Conservation (phyloP, 148 eudicot genomes). For the Vaccinium macrocarpon region DNA sequence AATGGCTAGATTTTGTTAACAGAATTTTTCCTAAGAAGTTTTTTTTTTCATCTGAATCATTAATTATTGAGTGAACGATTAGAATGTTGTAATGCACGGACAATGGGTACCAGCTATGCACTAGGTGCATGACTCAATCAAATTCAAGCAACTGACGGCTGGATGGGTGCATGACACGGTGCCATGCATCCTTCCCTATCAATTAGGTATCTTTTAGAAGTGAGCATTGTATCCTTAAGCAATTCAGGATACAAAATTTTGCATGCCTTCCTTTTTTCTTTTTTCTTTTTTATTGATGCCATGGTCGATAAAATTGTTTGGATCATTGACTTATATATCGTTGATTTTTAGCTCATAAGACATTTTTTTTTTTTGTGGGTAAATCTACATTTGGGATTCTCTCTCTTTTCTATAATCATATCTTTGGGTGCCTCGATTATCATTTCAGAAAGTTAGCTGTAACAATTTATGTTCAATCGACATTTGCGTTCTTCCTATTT, state of each 20-base stretch:
- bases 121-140: too few species aligned
- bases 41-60: too few species aligned
- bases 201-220: background rate
- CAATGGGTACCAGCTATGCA: too few species aligned
- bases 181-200: background rate
- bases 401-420: background rate
- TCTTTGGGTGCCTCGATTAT: background rate
- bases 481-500: background rate
- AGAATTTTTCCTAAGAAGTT: too few species aligned
- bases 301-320: background rate
- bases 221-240: background rate
- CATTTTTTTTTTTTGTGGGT: background rate
- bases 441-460: background rate
- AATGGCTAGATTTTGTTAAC: too few species aligned
- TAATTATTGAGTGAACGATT: too few species aligned
- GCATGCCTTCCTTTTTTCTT: background rate
- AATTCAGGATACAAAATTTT: background rate
- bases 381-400: background rate
- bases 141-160: too few species aligned
- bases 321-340: background rate
- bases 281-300: background rate
- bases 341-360: background rate
- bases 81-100: too few species aligned
- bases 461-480: background rate
- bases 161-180: too few species aligned